phyloP scores from a whole-genome alignment of 768 basidiomycete genomes.

The Boletellus sp. region DNA sequence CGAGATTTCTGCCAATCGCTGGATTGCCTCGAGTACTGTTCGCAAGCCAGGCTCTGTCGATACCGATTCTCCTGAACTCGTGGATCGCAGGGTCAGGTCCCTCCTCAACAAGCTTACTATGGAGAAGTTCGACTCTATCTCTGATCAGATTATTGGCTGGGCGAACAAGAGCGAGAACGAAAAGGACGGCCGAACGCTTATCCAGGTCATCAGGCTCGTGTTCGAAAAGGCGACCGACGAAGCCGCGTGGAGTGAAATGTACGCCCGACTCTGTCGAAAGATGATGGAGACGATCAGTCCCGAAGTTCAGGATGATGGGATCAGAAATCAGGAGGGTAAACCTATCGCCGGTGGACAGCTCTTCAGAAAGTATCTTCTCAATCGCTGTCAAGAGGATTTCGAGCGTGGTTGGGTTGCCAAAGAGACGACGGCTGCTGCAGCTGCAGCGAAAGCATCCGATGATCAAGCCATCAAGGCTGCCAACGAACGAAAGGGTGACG shows the following conservation, averaged over 20 bases:
- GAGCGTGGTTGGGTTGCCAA: slow-evolving; percentile 93
- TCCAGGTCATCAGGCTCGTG: slow-evolving; percentile 92
- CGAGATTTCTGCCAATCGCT: slow-evolving; percentile 75
- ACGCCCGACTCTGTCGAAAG: slow-evolving; percentile 90
- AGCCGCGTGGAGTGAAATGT: slow-evolving; percentile 95
- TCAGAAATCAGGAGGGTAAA: slow-evolving; percentile 76
- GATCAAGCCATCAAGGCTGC: slow-evolving; percentile 76
- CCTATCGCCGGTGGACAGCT: slow-evolving; percentile 91
- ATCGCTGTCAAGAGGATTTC: slow-evolving; percentile 97
- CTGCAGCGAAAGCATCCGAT: slow-evolving; percentile 78
- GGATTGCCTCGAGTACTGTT: slow-evolving; percentile 52
- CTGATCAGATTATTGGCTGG: slow-evolving; percentile 92
- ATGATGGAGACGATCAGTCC: slow-evolving; percentile 92
- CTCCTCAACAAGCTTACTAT: slow-evolving; percentile 95
- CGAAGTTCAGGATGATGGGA: slow-evolving; percentile 84
- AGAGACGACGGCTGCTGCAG: slow-evolving; percentile 82
- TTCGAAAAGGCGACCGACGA: slow-evolving; percentile 98
- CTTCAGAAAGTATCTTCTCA: slow-evolving; percentile 95
- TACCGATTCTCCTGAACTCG: slow-evolving; percentile 72
- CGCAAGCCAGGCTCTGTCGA: slow-evolving; percentile 44
- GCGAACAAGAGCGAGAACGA: slow-evolving; percentile 92
- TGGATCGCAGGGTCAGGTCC: slow-evolving; percentile 89
- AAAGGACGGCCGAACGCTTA: slow-evolving; percentile 89
- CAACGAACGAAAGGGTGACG: slow-evolving; percentile 55
- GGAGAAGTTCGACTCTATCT: slow-evolving; percentile 95